Evolutionary conservation across 139 green algal species (phyloP).

Genomic region (Chlamydomonas eustigma): DNA sequence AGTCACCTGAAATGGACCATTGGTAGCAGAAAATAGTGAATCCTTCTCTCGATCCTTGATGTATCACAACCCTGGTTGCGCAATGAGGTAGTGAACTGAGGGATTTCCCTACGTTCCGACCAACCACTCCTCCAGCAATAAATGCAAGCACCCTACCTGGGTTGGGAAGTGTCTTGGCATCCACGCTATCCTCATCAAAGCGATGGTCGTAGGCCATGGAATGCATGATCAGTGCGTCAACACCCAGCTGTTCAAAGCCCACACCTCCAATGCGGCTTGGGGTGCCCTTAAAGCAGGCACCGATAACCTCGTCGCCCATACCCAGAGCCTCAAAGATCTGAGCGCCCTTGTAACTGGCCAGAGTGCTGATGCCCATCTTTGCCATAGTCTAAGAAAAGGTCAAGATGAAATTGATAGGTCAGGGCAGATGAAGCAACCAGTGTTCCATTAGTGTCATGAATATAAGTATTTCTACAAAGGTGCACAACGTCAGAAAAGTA

Average conservation of each 20-base stretch:
- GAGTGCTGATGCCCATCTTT: slow-evolving; percentile 96
- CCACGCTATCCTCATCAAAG: slow-evolving; percentile 36
- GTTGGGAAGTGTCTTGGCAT: slow-evolving; percentile 56
- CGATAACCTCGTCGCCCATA: slow-evolving; percentile 73
- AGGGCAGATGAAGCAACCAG: too few species aligned
- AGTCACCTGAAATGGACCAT: slow-evolving; percentile 35
- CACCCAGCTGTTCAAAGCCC: slow-evolving; percentile 51
- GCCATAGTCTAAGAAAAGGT: slow-evolving; percentile 53
- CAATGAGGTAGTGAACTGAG: not conserved
- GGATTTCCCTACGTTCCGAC: not conserved
- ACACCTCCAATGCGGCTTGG: slow-evolving; percentile 74
- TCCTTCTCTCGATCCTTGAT: too few species aligned
- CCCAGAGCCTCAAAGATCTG: slow-evolving; percentile 96
- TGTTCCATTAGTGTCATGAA: too few species aligned
- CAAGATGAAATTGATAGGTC: too few species aligned
- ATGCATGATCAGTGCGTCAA: slow-evolving; percentile 74
- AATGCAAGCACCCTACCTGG: slow-evolving; percentile 11
- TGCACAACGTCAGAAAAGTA: too few species aligned
- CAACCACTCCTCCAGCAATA: too few species aligned
- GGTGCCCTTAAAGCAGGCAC: slow-evolving; percentile 85
- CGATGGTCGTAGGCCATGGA: slow-evolving; percentile 48
- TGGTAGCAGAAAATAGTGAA: too few species aligned
- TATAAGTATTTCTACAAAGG: too few species aligned
- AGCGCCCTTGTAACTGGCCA: slow-evolving; percentile 94
- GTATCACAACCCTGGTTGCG: too few species aligned